Evolutionary conservation across 202 grass and related monocot species (phyloP).

Genomic region (Musa balbisiana): DNA sequence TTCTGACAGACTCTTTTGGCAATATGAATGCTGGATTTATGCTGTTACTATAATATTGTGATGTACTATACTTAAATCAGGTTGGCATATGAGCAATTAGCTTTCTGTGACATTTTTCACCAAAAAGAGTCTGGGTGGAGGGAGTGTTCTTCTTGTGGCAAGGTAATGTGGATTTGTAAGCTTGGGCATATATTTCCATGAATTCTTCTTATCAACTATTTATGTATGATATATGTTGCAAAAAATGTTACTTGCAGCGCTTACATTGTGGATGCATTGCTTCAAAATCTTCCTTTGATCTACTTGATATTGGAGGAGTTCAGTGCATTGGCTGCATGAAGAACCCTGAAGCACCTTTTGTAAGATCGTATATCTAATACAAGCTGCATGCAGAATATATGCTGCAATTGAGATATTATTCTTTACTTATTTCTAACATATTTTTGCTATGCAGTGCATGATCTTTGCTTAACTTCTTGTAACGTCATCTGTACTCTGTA

Average conservation of each 20-base stretch:
- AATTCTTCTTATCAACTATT: background rate
- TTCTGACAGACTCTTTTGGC: too few relatives aligned
- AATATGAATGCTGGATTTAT: background rate
- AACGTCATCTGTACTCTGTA: slow-evolving; percentile 1
- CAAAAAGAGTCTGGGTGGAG: slow-evolving; percentile 97
- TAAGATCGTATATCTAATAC: slow-evolving; percentile 35
- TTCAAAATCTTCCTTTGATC: slow-evolving; percentile 82
- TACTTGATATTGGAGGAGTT: slow-evolving; percentile 90
- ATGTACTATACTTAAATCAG: slow-evolving; percentile 30
- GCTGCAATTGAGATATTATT: background rate
- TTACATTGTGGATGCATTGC: slow-evolving; percentile 94
- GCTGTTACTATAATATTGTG: slow-evolving; percentile 10
- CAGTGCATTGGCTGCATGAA: slow-evolving; percentile 74
- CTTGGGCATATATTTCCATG: background rate
- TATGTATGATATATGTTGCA: background rate
- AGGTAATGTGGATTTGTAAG: slow-evolving; percentile 39
- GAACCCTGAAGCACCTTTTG: slow-evolving; percentile 46
- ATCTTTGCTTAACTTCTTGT: background rate
- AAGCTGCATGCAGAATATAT: slow-evolving; percentile 3
- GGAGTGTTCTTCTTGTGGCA: slow-evolving; percentile 88
- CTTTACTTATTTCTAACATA: background rate
- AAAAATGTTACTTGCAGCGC: slow-evolving; percentile 39
- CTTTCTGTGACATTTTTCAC: slow-evolving; percentile 97
- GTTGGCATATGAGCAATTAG: slow-evolving; percentile 76
- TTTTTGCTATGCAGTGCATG: too few relatives aligned